Evolutionary conservation across 2,329 filamentous ascomycete species (phyloP).

Genomic region (Hypoxylon rubiginosum): DNA sequence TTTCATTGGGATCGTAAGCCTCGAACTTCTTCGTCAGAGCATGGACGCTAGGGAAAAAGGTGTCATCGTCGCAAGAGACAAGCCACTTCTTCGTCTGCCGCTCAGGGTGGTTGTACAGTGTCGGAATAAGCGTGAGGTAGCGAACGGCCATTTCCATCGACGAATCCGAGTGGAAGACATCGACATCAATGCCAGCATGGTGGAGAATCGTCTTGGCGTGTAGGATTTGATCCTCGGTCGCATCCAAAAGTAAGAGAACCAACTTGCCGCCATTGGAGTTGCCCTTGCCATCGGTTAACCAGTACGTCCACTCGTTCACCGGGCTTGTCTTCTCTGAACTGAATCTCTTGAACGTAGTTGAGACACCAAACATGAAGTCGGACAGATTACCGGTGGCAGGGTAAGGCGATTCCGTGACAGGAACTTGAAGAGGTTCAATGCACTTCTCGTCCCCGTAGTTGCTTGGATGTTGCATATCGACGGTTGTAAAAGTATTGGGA

Average conservation of each 20-base stretch:
- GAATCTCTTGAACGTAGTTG: constrained; percentile 69
- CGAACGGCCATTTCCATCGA: constrained; percentile 70
- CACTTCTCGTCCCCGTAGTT: constrained; percentile 60
- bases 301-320: constrained; percentile 71
- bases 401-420: constrained; percentile 64
- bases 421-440: constrained; percentile 63
- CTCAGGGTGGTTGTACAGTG: constrained; percentile 66
- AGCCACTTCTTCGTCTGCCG: constrained; percentile 68
- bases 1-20: constrained; percentile 64
- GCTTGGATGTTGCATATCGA: constrained; percentile 61
- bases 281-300: constrained; percentile 69
- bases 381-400: constrained; percentile 66
- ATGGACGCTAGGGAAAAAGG: constrained; percentile 73
- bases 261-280: constrained; percentile 70
- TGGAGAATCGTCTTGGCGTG: constrained; percentile 63
- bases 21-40: constrained; percentile 64
- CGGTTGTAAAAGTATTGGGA: constrained; percentile 60
- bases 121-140: constrained; percentile 68
- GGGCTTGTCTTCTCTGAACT: constrained; percentile 65
- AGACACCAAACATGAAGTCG: constrained; percentile 71
- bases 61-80: constrained; percentile 74
- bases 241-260: constrained; percentile 67
- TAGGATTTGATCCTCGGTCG: constrained; percentile 64
- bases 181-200: constrained; percentile 67
- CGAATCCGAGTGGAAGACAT: constrained; percentile 68